Evolutionary conservation across 1,284 basidiomycete species (phyloP).

Genomic region (Mycosarcoma maydis): DNA sequence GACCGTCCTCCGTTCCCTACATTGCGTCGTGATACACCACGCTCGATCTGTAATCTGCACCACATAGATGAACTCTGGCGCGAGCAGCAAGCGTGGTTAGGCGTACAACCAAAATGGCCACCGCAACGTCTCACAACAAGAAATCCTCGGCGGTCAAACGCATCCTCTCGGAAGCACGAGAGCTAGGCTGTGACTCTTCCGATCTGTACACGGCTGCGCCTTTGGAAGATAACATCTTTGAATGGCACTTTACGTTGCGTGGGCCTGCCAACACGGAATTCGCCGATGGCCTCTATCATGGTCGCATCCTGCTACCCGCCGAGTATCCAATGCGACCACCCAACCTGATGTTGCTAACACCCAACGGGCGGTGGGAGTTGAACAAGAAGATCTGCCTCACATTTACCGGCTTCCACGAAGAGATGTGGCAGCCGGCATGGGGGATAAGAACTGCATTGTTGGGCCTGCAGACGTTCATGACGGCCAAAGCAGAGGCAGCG

Average conservation of each 20-base stretch:
- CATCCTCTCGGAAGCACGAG: constrained; percentile 93
- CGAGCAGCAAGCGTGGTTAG: too few relatives aligned
- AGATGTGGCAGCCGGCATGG: constrained; percentile 97
- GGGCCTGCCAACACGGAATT: constrained; percentile 73
- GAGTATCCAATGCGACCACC: constrained; percentile 95
- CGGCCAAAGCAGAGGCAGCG: constrained; percentile 73
- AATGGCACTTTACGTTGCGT: constrained; percentile 97
- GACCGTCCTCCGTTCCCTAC: too few relatives aligned
- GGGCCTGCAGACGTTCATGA: constrained; percentile 66
- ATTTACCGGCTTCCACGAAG: constrained; percentile 69
- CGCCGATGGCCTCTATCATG: constrained; percentile 76
- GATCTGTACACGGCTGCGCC: constrained; percentile 86
- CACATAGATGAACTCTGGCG: too few relatives aligned
- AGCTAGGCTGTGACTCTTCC: constrained; percentile 81
- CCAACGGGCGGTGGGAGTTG: constrained; percentile 92
- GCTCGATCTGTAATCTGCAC: too few relatives aligned
- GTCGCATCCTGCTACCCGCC: constrained; percentile 86
- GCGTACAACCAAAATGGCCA: constrained; percentile 27
- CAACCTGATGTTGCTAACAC: constrained; percentile 91
- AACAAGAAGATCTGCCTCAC: constrained; percentile 81
- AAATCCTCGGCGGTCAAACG: constrained; percentile 85
- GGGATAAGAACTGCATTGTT: constrained; percentile 85
- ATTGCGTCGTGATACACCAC: too few relatives aligned
- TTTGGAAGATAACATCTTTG: constrained; percentile 72
- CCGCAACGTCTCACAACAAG: constrained; percentile 53